These are phyloP conservation scores for Erythrophleum ivorense DNA, from an alignment of 331 rosid genomes.

Conservation along the genomic window DNA sequence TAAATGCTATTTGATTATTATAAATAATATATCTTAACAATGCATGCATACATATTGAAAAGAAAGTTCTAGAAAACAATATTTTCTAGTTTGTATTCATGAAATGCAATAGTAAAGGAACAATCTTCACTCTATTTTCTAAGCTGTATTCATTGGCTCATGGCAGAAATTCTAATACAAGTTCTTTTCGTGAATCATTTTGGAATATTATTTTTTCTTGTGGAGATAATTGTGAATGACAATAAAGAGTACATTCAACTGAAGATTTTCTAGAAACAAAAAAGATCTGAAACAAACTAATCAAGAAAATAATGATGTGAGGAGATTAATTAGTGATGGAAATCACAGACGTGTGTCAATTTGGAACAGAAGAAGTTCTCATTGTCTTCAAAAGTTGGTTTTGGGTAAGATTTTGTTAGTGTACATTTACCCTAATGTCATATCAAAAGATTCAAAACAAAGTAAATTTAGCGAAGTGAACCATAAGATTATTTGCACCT, in stretches of 20 bases:
- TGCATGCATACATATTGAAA: not conserved
- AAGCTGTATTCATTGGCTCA: not conserved
- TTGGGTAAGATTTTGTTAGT: too few relatives aligned
- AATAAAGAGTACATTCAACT: too few relatives aligned
- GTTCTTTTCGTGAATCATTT: not conserved
- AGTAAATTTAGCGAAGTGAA: not conserved
- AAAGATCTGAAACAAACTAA: not conserved
- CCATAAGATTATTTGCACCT: too few relatives aligned
- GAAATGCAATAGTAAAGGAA: not conserved
- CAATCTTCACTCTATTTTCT: not conserved
- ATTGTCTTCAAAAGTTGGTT: too few relatives aligned
- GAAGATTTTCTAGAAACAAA: not conserved
- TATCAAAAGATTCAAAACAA: not conserved
- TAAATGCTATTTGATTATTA: not conserved
- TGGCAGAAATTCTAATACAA: not conserved
- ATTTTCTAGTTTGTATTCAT: not conserved
- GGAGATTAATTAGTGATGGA: not conserved
- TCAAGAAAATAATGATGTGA: not conserved
- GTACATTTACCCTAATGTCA: constrained; percentile 7
- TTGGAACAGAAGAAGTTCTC: not conserved
- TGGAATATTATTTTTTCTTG: too few relatives aligned
- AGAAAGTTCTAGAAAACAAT: not conserved
- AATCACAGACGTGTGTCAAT: not conserved
- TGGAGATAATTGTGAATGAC: too few relatives aligned
- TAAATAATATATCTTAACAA: too few relatives aligned